Base-by-base conservation (phyloP, 441 rosid species). In the Syzygium malaccense region DNA sequence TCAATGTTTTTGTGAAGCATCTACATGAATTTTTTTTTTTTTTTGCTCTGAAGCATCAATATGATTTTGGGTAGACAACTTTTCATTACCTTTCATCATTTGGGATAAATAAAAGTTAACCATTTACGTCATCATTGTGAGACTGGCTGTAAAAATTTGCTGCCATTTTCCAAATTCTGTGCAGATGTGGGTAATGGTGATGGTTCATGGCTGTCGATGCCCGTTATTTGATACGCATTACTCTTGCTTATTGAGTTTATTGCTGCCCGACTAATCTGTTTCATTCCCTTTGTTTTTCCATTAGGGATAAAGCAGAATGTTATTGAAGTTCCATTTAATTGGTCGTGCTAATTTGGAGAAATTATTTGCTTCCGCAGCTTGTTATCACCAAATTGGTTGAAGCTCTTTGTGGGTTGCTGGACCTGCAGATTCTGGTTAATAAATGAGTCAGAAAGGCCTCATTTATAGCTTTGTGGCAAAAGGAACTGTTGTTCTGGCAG, bases 101-200 rank as follows among this genome's bases (percentile, higher is more conserved):
- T 37, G 19, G 14, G 15, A 33, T 68, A 33, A 68, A 68, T 68
- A 23, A 33, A 68, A 68, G 33, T 68, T 68, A 37, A 19, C 26
- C 14, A 33, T 71, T 71, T 33, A 49, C 80, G 19, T 71, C 80
- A 71, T 71, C 49, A 48, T 71, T 37, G 49, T 71, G 80, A 37
- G 49, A 71, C 49, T 71, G 49, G 49, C 80, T 71, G 49, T 71
- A 71, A 71, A 71, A 71, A 20, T 33, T 68, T 71, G 49, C 49
- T 71, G 49, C 80, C 5, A 11, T 71, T 86, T 86, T 86, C 58
- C 30, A 10, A 71, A 37, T 53, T 84, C 64, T 90, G 28, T 88
- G 86, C 90, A 97, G 99, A 96, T 98, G 92, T 99, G 99, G 85
- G 99, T 98, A 7, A 95, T 98, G 99, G 96, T 98, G 90, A 98